These are phyloP conservation scores for Ogataea ganodermae DNA, from an alignment of 805 yeast species.

Conservation along the genomic window DNA sequence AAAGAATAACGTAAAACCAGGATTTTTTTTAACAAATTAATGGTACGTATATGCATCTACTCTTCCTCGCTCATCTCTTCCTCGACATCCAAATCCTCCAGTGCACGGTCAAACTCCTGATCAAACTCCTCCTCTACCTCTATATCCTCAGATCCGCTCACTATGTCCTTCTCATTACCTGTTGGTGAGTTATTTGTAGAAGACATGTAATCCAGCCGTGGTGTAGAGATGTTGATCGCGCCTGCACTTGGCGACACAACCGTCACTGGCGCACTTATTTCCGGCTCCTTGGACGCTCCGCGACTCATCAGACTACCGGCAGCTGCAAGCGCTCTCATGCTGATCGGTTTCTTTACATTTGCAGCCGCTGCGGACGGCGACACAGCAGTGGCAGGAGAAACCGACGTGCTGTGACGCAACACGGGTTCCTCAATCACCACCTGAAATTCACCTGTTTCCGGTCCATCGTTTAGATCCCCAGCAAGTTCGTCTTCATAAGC, in stretches of 20 bases:
- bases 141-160: slow-evolving; percentile 9
- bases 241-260: background rate
- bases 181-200: slow-evolving; percentile 13
- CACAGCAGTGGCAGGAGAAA: background rate
- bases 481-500: slow-evolving; percentile 32
- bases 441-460: slow-evolving; percentile 13
- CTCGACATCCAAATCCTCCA: slow-evolving; percentile 22
- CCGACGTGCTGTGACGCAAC: background rate
- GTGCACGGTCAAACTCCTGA: slow-evolving; percentile 30
- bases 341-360: slow-evolving; percentile 16
- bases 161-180: background rate
- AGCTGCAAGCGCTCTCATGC: slow-evolving; percentile 24
- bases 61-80: slow-evolving; percentile 35
- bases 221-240: slow-evolving; percentile 6
- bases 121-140: slow-evolving; percentile 23
- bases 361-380: background rate
- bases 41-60: slow-evolving; percentile 4
- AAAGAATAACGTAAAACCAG: background rate
- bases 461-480: background rate
- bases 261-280: background rate
- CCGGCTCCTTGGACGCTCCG: background rate
- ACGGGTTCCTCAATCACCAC: slow-evolving; percentile 29
- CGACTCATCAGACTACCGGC: slow-evolving; percentile 18
- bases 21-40: no score
- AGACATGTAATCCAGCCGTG: slow-evolving; percentile 11